A percentile compares a stretch with the other conserved stretches of the same genome.
phyloP scores from a whole-genome alignment of 257 asterid genomes.

The Przewalskia tangutica region DNA sequence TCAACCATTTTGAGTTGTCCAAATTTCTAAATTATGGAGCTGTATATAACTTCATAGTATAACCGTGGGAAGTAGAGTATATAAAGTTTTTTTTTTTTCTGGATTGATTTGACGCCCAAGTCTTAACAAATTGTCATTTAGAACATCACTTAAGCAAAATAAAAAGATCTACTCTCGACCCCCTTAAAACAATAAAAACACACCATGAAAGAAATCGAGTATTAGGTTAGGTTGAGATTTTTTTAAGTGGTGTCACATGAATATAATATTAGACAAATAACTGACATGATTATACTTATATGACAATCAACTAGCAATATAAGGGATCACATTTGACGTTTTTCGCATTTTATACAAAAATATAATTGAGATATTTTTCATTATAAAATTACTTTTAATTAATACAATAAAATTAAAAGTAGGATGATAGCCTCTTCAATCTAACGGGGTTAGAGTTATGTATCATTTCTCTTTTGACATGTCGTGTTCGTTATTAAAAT shows the following conservation, averaged over 20 bases:
- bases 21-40: background rate
- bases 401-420: background rate
- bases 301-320: too few relatives aligned
- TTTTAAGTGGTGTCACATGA: too few relatives aligned
- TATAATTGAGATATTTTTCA: too few relatives aligned
- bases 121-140: background rate
- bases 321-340: background rate
- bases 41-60: background rate
- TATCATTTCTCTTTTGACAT: background rate
- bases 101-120: background rate
- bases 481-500: background rate
- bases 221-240: too few relatives aligned
- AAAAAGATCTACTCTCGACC: background rate
- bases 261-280: too few relatives aligned
- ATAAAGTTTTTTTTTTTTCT: background rate
- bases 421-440: background rate
- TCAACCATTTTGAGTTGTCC: background rate
- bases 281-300: too few relatives aligned
- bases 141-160: accelerated
- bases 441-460: background rate
- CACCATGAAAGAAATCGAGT: too few relatives aligned
- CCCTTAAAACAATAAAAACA: too few relatives aligned
- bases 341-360: too few relatives aligned
- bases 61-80: background rate
- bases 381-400: too few relatives aligned